Base-by-base conservation (phyloP, 192 early-diverging fungal genomes). In the Kickxella alabastrina region DNA sequence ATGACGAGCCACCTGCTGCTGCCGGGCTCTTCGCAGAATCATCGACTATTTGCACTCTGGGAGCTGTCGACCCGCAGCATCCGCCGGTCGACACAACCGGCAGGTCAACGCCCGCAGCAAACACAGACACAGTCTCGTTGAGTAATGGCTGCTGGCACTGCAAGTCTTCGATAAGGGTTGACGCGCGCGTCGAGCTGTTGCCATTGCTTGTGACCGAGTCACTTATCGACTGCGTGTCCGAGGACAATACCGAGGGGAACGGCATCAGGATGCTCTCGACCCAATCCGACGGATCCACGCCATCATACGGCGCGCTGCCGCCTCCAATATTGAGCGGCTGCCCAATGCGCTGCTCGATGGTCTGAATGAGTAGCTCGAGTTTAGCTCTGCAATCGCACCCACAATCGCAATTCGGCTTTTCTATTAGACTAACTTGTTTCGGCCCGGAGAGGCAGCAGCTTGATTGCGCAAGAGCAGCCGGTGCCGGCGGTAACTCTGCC, bases 311-410 rank as follows among this genome's bases (percentile, higher is more conserved):
- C 31, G 49, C 34, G 29, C 36, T 35, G 27, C 43, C 35, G 18
- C 22, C 42, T 23, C 52, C 35, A 13, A 54, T 52, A 29, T 52
- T 50, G 25, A 10, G 53, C 48, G 27, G 58, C 40, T 51, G 46
- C 5, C 71, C 64, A n/a, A 75, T 57, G 12, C 63, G 59, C 17
- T 55, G 43, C 46, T 75, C 71, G 26, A 75, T 67, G 0, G 64
- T 59, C 2, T 54, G 59, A 23, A 72, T 49, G 15, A 78, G 62
- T 31, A 64, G 55, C 42, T 62, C 57, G 17, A 78, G 65, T 32
- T 61, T 48, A 23, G 52, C 32, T 35, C 58, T 42, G 43, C 75
- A 78, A 42, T 72, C 61, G 52, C 75, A 78, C 10, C 75, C 75
- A 32, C 75, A 78, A 10, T 44, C 48, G 49, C 75, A 78, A 40